Percentiles rank a stretch among this genome's conserved stretches.
These are phyloP conservation scores for Colletotrichum theobromicola DNA, from an alignment of 2,329 filamentous ascomycete genomes.

Conservation along the genomic window DNA sequence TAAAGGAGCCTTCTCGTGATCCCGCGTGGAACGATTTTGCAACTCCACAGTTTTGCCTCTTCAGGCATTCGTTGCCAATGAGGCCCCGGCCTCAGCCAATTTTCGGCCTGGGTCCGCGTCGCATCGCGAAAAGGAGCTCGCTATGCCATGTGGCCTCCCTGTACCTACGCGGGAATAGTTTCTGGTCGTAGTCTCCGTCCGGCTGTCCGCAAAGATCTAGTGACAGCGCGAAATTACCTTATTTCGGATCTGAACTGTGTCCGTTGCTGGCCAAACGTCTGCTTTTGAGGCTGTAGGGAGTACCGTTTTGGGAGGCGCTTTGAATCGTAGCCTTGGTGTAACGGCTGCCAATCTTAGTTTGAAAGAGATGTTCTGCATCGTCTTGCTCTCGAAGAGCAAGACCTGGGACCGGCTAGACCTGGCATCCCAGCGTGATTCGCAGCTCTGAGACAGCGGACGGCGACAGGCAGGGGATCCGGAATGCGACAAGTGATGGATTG, in stretches of 20 bases:
- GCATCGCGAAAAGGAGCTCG: constrained; percentile 7
- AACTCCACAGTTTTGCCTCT: constrained; percentile 19
- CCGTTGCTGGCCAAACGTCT: background rate
- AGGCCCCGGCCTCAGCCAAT: background rate
- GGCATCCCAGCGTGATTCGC: background rate
- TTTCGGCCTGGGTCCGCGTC: background rate
- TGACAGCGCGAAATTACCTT: constrained; percentile 14
- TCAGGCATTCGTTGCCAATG: constrained; percentile 3
- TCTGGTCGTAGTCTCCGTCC: background rate
- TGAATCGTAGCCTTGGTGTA: background rate
- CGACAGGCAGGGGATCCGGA: background rate
- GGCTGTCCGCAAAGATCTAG: constrained; percentile 8
- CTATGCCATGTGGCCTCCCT: constrained; percentile 20
- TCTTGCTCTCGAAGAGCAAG: background rate
- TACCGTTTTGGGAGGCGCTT: background rate
- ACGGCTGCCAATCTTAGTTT: background rate
- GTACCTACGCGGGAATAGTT: constrained; percentile 9
- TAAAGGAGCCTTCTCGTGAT: constrained; percentile 14
- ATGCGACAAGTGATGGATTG: background rate
- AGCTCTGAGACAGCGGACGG: background rate
- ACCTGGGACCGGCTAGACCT: background rate
- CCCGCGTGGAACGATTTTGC: constrained; percentile 16
- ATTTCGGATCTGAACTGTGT: constrained; percentile 9
- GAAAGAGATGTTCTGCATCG: background rate
- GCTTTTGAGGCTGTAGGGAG: background rate